Base-by-base conservation (phyloP, 768 basidiomycete species). In the Rickenella mellea region DNA sequence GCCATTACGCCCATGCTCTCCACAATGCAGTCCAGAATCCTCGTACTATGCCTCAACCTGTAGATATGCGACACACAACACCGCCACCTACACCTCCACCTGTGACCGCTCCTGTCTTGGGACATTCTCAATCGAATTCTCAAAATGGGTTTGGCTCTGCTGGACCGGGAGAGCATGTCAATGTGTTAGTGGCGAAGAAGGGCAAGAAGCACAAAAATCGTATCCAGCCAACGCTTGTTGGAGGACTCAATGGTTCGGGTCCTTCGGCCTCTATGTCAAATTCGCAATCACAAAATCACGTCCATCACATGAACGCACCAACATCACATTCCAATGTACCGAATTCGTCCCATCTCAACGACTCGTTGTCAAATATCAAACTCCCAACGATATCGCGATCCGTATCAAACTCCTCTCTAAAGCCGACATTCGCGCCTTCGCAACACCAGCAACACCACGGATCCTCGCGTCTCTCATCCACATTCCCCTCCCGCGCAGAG, bases 101-200 rank as follows among this genome's bases (percentile, higher is more conserved):
- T 39, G 54, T 53, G 36, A 53, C 54, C 17, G 60, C 57, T 45
- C 55, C 28, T 46, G 64, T 56, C 27, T 63, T 62, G 42, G 55
- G 61, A 27, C 52, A 56, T 28, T 15, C 25, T n/a, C 31, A 41
- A 8, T 21, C 27, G 22, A n/a, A n/a, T 24, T 52, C 47, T 6
- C 61, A 68, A 44, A 55, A 59, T 36, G 73, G 66, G 9, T 75
- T 74, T 47, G 68, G 63, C 37, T 49, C 45, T 8, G 42, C 43
- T 17, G 47, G 52, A n/a, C n/a, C n/a, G n/a, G 74, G 71, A 12
- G 83, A 84, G 57, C 67, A 72, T 36, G 71, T 87, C 33, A 83
- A 87, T 50, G 73, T 74, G 45, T 71, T 88, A 10, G 77, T 87
- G 6, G 84, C 84, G 38, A 85, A 86, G 57, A 74, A 83, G 42